These are phyloP conservation scores for Morella rubra DNA, from an alignment of 306 rosid species.

Conservation along the genomic window DNA sequence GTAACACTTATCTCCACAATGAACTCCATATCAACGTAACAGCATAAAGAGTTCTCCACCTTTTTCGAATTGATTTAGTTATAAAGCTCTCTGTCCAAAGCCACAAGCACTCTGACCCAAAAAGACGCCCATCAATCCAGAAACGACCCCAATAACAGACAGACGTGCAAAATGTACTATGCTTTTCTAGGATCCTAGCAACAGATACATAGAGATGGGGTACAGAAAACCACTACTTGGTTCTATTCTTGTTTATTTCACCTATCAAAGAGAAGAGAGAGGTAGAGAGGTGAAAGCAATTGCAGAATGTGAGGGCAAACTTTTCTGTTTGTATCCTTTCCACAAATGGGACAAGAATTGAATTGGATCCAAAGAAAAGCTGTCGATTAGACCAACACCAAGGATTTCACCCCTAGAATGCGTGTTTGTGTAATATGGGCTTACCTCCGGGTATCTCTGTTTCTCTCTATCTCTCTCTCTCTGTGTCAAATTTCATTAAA, in stretches of 20 bases:
- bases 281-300: neutral
- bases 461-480: no score
- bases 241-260: neutral
- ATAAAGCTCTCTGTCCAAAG: no score
- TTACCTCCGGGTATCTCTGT: neutral
- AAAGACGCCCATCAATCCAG: neutral
- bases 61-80: no score
- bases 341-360: neutral
- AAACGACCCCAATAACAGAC: neutral
- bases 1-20: neutral
- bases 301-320: neutral
- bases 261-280: neutral
- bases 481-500: neutral
- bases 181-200: neutral
- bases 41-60: neutral
- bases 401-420: neutral
- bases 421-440: neutral
- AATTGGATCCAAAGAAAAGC: neutral
- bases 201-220: neutral
- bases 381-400: neutral
- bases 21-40: neutral
- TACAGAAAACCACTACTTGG: neutral
- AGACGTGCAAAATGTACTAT: neutral
- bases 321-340: neutral
- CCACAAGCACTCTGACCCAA: neutral